Evolutionary conservation across 164 flowering plant species (phyloP), one percentile per base, ranked within the genome.

Genomic region (Aristolochia fimbriata): DNA sequence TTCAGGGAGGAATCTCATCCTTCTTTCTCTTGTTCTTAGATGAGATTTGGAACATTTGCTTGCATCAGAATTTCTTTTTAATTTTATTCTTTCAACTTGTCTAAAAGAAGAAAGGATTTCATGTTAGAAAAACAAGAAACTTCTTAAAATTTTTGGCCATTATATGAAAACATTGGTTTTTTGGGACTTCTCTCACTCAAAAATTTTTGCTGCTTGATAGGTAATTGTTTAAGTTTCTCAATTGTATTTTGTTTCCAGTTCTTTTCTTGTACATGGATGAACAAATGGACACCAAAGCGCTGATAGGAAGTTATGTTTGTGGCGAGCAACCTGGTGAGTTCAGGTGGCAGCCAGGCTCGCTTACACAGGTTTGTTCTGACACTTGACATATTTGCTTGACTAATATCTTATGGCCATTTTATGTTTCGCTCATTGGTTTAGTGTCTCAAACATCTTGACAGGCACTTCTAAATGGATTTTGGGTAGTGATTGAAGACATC

Each of bases 281-380:
- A 62, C 99, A 90, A 77, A 78, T 86, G 73, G 99, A 93, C 71
- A 86, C 85, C 12, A 88, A 83, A 71, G 85, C 87, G 47, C 68
- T 93, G 70, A 62, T 93, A 68, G 97, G 99, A 54, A 83, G 81
- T 70, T 88, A 90, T 67, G 83, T 90, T 12, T 90, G 88, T 64
- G 64, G 89, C n/a, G 97, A 93, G 64, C 70, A 68, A 68, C 97
- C 99, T 69, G 99, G 99, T 58, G 95, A 93, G 76, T 90, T 93
- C 69, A 78, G 79, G 75, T 93, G 99, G 99, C 99, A 90, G 68
- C 93, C 91, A 61, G 99, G 99, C 62, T 88, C 97, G 52, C 86
- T 93, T 58, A 83, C 90, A 33, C 94, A 89, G 98, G 98, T 93
- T 68, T 53, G 78, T 68, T 69, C 2, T 37, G 31, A 13, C 21